These are phyloP conservation scores for Eucalyptus dawsonii DNA, from an alignment of 345 rosid genomes.

Conservation along the genomic window DNA sequence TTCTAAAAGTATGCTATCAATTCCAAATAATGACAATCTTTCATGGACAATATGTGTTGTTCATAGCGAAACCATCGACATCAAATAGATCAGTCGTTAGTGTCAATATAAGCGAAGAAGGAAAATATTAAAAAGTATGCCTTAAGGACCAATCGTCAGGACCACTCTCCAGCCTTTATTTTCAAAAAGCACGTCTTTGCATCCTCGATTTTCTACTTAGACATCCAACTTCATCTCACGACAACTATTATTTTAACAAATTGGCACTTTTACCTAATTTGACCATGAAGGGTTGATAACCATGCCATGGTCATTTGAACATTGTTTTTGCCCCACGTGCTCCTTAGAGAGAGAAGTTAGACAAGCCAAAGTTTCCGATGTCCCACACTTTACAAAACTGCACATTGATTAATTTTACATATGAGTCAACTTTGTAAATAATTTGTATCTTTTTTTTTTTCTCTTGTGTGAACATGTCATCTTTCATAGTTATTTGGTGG, in stretches of 20 bases:
- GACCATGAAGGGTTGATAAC: background rate
- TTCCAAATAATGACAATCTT: background rate
- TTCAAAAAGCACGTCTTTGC: background rate
- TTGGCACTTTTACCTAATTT: background rate
- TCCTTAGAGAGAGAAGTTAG: background rate
- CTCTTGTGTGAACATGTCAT: background rate
- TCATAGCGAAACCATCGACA: background rate
- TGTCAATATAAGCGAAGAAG: background rate
- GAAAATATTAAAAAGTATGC: background rate
- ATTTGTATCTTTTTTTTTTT: too few species aligned
- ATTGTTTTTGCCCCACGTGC: background rate
- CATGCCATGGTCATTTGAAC: background rate
- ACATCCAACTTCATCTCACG: background rate
- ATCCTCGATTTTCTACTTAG: background rate
- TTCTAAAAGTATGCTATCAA: accelerated
- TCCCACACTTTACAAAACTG: background rate
- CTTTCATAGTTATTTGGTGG: background rate
- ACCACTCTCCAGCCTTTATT: background rate
- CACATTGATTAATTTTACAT: background rate
- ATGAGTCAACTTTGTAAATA: background rate
- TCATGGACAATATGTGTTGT: accelerated
- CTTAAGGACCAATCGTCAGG: background rate
- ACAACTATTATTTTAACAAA: too few species aligned
- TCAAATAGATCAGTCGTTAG: accelerated
- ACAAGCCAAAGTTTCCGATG: background rate